A percentile compares a stretch with the other conserved stretches of the same genome.
Evolutionary conservation across 306 rosid genomes (phyloP).

Genomic region (Dalbergia cochinchinensis): DNA sequence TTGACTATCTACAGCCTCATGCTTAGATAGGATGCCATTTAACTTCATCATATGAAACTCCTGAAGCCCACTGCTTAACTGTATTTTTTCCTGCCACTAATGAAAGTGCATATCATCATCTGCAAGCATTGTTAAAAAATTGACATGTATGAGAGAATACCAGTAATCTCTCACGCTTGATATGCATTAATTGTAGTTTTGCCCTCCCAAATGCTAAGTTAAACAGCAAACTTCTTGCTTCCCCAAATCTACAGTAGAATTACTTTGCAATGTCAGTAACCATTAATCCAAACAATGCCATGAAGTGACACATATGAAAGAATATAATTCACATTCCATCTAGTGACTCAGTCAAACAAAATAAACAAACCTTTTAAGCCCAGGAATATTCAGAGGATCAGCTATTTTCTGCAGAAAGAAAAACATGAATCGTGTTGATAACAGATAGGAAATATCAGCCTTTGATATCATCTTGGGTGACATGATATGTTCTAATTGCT

Average conservation of each 20-base stretch:
- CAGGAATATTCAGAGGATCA: constrained; percentile 43
- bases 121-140: constrained; percentile 35
- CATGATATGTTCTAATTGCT: constrained; percentile 31
- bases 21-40: constrained; percentile 48
- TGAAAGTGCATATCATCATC: constrained; percentile 42
- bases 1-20: constrained; percentile 47
- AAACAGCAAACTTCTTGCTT: constrained; percentile 63
- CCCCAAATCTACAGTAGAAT: constrained; percentile 65
- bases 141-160: constrained; percentile 56
- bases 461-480: constrained; percentile 34
- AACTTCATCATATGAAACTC: constrained; percentile 70
- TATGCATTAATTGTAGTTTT: constrained; percentile 67
- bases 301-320: background rate
- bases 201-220: constrained; percentile 73
- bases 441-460: constrained; percentile 26
- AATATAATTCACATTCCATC: constrained; percentile 28
- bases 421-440: constrained; percentile 47
- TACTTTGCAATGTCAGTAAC: constrained; percentile 41
- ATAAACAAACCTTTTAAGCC: constrained; percentile 69
- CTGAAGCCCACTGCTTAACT: constrained; percentile 67
- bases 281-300: constrained; percentile 44
- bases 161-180: constrained; percentile 70
- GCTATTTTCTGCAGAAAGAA: constrained; percentile 54
- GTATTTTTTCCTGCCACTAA: constrained; percentile 65
- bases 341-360: constrained; percentile 30